Evolutionary conservation across 2,329 filamentous ascomycete genomes (phyloP), one percentile per base, ranked within the genome.

Genomic region (Sporothrix sp.): DNA sequence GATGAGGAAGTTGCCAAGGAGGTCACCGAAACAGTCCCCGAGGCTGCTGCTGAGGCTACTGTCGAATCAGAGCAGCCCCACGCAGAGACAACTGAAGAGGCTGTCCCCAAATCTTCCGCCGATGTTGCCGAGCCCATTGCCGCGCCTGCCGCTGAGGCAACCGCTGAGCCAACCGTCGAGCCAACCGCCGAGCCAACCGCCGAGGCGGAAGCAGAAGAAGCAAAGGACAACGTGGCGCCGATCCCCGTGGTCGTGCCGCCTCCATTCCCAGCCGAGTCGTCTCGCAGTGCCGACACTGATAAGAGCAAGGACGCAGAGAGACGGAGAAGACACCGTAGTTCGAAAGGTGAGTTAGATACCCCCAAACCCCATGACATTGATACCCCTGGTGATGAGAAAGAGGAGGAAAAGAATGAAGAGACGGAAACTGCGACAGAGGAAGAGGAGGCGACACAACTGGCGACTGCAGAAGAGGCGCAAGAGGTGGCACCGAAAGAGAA

Each of bases 281-380:
- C n/a, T n/a, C n/a, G n/a, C n/a, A n/a, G n/a, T 7, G 18, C 18
- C 23, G 40, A 44, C 13, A 8, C 40, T n/a, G 43, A 46, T 13
- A 46, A 46, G 32, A 25, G 30, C 11, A 30, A 18, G 20, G 43
- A 46, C 21, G 20, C 21, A 18, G 32, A 46, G 43, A 46, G n/a
- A n/a, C 35, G 32, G 32, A 46, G 43, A 46, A 46, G 43, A 46
- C 20, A 30, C 20, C 43, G 32, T 30, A 46, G 43, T 46, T 46
- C 32, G 30, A 33, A 20, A 46, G 43, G 43, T 46, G 43, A 46
- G 43, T 46, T 27, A 32, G 32, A 35, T n/a, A n/a, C n/a, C 43
- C 32, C 43, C 21, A 8, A 36, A 10, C n/a, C 43, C 43, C 43
- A 25, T n/a, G 42, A 33, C 25, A 28, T 14, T 46, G 32, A 46